A percentile compares a stretch with the other conserved stretches of the same genome.
Conservation (phyloP, 441 rosid genomes). For the Pelargonium citronellum region DNA sequence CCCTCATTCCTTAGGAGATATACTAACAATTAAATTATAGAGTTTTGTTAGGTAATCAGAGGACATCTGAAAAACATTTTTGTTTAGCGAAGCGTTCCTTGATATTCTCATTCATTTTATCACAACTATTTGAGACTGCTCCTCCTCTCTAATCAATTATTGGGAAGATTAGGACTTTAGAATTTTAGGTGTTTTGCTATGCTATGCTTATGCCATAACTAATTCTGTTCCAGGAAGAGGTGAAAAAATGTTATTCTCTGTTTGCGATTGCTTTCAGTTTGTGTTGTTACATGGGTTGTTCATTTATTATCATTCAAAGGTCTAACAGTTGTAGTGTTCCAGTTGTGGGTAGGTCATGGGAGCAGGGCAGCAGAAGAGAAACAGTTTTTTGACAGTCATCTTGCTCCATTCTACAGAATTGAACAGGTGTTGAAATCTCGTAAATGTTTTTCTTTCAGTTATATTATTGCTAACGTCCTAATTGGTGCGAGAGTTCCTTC, state of each 20-base stretch:
- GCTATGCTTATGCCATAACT: conserved; percentile 6
- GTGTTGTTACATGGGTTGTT: background rate
- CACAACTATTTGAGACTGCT: background rate
- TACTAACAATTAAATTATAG: background rate
- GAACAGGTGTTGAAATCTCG: conserved; percentile 47
- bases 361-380: conserved; percentile 73
- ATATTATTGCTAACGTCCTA: background rate
- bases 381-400: conserved; percentile 65
- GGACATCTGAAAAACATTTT: background rate
- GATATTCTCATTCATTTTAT: background rate
- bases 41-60: background rate
- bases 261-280: conserved; percentile 10
- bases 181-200: background rate
- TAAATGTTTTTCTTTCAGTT: conserved; percentile 17
- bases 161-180: background rate
- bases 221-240: conserved; percentile 4
- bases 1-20: background rate
- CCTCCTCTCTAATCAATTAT: background rate
- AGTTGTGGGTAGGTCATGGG: conserved; percentile 72
- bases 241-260: conserved; percentile 5
- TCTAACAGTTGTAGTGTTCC: conserved; percentile 27
- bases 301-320: conserved; percentile 16
- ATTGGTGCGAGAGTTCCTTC: background rate
- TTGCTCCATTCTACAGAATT: conserved; percentile 72
- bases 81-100: background rate